Evolutionary conservation across 495 filamentous ascomycete genomes (phyloP).

Genomic region (Penicillium paxilli): DNA sequence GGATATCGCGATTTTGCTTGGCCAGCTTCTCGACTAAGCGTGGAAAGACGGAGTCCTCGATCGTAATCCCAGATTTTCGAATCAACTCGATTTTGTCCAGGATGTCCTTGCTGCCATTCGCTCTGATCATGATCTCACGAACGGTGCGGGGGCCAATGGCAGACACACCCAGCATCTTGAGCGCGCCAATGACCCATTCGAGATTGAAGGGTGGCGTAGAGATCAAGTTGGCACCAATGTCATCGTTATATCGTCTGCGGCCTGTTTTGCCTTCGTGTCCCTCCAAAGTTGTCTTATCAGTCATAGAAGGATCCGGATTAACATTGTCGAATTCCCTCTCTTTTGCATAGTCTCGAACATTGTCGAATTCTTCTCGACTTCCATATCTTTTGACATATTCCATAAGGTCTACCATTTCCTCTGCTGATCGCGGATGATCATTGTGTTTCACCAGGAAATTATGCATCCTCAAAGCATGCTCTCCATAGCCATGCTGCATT

Average conservation of each 20-base stretch:
- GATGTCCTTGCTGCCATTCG: constrained; percentile 53
- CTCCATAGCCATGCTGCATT: constrained; percentile 44
- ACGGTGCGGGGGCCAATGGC: constrained; percentile 71
- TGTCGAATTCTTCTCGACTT: constrained; percentile 16
- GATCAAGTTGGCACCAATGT: constrained; percentile 68
- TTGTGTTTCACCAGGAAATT: constrained; percentile 40
- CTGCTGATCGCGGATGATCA: constrained; percentile 49
- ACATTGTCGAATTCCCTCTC: background rate
- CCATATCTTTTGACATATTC: constrained; percentile 38
- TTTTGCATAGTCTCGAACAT: constrained; percentile 26
- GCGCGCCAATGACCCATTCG: constrained; percentile 60
- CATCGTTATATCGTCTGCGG: constrained; percentile 44
- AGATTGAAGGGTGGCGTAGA: constrained; percentile 68
- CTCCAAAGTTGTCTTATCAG: background rate
- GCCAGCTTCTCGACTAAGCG: constrained; percentile 60
- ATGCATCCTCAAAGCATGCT: constrained; percentile 62
- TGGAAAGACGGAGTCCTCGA: constrained; percentile 58
- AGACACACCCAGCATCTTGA: constrained; percentile 64
- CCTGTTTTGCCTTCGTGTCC: background rate
- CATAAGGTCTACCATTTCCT: constrained; percentile 42
- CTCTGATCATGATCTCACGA: constrained; percentile 66
- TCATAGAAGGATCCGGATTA: background rate
- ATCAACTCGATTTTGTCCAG: constrained; percentile 56
- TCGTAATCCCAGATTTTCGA: constrained; percentile 55
- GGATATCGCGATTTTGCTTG: constrained; percentile 48